These are phyloP conservation scores for Cercospora sp. DNA, from an alignment of 2,329 filamentous ascomycete genomes.

Conservation along the genomic window DNA sequence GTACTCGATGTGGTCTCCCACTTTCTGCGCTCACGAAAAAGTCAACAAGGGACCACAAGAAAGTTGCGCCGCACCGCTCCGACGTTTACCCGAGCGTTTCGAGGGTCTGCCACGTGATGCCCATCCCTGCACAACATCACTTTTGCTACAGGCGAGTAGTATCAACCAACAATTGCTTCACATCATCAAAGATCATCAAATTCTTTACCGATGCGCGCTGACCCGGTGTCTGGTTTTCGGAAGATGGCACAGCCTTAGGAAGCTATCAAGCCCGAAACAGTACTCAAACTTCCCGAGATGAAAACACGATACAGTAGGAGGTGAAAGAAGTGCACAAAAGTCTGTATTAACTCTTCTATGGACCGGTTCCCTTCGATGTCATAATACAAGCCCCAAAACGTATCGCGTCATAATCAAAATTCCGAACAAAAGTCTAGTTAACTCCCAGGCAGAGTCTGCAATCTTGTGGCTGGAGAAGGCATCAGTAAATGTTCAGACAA, in stretches of 20 bases:
- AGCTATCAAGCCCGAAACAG: background rate
- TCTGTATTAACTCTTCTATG: background rate
- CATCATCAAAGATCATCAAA: background rate
- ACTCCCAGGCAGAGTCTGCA: conserved; percentile 9
- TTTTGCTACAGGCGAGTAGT: background rate
- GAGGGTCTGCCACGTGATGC: background rate
- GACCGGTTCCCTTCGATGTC: background rate
- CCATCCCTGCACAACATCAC: background rate
- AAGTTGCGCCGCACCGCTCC: background rate
- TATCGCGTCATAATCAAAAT: background rate
- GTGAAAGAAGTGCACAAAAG: background rate
- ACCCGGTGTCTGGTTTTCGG: no score
- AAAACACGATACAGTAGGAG: no score
- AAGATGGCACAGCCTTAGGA: background rate
- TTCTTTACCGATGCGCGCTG: background rate
- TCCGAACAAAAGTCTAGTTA: background rate
- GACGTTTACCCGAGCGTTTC: background rate
- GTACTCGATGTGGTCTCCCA: background rate
- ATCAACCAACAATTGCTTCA: background rate
- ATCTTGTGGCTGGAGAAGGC: background rate
- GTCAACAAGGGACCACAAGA: conserved; percentile 1
- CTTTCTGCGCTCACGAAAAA: background rate
- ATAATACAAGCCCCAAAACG: background rate
- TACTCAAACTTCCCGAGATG: no score
- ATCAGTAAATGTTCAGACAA: background rate